These are phyloP conservation scores for Leavenworthia alabamica DNA, from an alignment of 345 rosid species.

Conservation along the genomic window DNA sequence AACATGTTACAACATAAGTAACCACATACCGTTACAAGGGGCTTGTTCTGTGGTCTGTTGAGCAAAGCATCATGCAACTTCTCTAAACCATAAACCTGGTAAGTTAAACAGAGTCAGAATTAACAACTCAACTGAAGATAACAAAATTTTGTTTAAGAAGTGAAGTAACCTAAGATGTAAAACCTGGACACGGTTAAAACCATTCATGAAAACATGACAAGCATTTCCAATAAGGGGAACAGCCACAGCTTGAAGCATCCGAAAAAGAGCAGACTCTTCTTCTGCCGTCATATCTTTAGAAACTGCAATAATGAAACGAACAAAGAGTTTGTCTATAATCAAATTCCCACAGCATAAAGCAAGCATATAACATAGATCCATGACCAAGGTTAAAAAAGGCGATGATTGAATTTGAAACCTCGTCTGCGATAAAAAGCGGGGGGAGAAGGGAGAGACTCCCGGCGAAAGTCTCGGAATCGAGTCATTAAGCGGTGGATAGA, in stretches of 20 bases:
- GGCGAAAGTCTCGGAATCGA: constrained; percentile 66
- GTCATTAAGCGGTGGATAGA: constrained; percentile 52
- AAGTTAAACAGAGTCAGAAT: not conserved
- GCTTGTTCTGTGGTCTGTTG: constrained; percentile 59
- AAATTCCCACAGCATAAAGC: not conserved
- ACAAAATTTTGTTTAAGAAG: not conserved
- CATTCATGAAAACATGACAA: constrained; percentile 95
- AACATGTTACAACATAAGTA: not conserved
- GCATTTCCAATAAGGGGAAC: constrained; percentile 86
- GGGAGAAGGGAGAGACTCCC: constrained; percentile 72
- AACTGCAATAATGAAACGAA: constrained; percentile 34
- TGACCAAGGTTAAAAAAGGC: not conserved
- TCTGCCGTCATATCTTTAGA: constrained; percentile 57
- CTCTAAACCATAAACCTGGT: constrained; percentile 87
- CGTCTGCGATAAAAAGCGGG: constrained; percentile 63
- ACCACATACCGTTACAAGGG: constrained; percentile 74
- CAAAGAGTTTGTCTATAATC: not conserved
- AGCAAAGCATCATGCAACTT: constrained; percentile 85
- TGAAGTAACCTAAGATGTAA: not conserved
- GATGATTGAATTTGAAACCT: constrained; percentile 37
- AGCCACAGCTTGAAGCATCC: constrained; percentile 77
- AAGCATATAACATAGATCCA: not conserved
- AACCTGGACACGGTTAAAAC: constrained; percentile 90
- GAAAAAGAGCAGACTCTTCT: constrained; percentile 61
- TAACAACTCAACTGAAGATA: not conserved